phyloP scores from a whole-genome alignment of 2,329 filamentous ascomycete species.

The Curvularia sp. region DNA sequence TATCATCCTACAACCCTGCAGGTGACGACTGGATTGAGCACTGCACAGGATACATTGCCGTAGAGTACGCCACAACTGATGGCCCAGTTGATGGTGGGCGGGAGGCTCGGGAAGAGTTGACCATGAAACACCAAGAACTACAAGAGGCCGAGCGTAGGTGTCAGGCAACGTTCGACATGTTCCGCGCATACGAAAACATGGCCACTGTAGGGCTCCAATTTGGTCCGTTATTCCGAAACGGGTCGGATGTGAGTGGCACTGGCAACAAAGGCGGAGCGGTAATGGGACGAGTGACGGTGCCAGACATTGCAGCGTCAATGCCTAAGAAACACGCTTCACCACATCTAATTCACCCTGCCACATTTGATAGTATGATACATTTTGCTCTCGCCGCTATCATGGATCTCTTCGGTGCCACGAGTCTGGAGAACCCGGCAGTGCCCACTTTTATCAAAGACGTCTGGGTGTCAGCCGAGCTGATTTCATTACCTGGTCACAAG shows the following conservation, averaged over 20 bases:
- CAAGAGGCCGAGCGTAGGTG: slow-evolving; percentile 3
- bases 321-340: slow-evolving; percentile 1
- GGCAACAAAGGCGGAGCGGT: slow-evolving; percentile 5
- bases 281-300: slow-evolving; percentile 3
- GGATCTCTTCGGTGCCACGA: slow-evolving; percentile 7
- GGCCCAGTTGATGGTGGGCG: background rate
- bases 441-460: slow-evolving; percentile 4
- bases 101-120: slow-evolving; percentile 3
- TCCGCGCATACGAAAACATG: slow-evolving; percentile 6
- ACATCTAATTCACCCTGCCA: slow-evolving; percentile 7
- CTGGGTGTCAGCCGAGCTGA: slow-evolving; percentile 3
- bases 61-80: slow-evolving; percentile 1
- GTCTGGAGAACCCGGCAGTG: slow-evolving; percentile 3
- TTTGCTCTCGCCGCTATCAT: slow-evolving; percentile 6
- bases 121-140: background rate
- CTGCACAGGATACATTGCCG: slow-evolving; percentile 3
- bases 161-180: slow-evolving; percentile 4
- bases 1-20: slow-evolving; percentile 6
- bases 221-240: slow-evolving; percentile 3
- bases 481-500: background rate
- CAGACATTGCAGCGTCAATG: slow-evolving; percentile 3
- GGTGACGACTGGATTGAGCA: slow-evolving; percentile 6
- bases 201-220: slow-evolving; percentile 4
- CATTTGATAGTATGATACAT: slow-evolving; percentile 7
- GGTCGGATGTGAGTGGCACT: slow-evolving; percentile 1